Conservation (phyloP, 2,329 filamentous ascomycete genomes). For the Xylariaceae sp. region DNA sequence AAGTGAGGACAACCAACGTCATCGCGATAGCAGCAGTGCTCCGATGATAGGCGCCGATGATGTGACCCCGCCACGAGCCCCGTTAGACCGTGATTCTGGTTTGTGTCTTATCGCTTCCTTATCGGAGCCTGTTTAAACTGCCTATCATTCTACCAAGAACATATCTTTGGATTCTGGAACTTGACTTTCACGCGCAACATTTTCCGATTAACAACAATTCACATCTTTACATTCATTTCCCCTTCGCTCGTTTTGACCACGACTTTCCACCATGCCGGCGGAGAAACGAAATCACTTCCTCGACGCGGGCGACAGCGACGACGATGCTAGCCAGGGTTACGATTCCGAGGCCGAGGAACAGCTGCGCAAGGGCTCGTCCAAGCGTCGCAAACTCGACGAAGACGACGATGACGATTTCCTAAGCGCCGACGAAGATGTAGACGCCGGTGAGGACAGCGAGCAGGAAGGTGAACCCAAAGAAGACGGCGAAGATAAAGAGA, state of each 20-base stretch:
- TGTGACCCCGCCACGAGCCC: conserved; percentile 13
- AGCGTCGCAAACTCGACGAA: conserved; percentile 39
- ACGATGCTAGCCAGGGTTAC: conserved; percentile 55
- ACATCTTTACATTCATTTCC: not conserved
- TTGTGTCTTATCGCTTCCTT: conserved; percentile 6
- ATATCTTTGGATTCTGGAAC: not conserved
- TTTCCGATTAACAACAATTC: not conserved
- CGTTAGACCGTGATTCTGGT: conserved; percentile 6
- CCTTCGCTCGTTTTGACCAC: not conserved
- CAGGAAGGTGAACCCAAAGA: conserved; percentile 18
- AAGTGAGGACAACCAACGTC: not conserved
- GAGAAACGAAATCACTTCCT: conserved; percentile 71
- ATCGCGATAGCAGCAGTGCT: not conserved
- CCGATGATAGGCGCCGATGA: not conserved
- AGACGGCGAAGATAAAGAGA: conserved; percentile 16
- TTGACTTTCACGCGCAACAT: not conserved
- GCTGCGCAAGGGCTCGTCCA: conserved; percentile 59
- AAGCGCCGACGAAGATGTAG: conserved; percentile 29
- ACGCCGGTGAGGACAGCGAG: conserved; percentile 27
- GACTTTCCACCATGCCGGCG: conserved; percentile 49
- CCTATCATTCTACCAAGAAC: conserved; percentile 4
- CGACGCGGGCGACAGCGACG: conserved; percentile 54
- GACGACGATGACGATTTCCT: conserved; percentile 30
- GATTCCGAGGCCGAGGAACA: conserved; percentile 57
- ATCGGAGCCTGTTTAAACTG: conserved; percentile 2